Evolutionary conservation across 2,329 filamentous ascomycete species (phyloP), one percentile per base, ranked within the genome.

Genomic region (Trichoderma brevicompactum): DNA sequence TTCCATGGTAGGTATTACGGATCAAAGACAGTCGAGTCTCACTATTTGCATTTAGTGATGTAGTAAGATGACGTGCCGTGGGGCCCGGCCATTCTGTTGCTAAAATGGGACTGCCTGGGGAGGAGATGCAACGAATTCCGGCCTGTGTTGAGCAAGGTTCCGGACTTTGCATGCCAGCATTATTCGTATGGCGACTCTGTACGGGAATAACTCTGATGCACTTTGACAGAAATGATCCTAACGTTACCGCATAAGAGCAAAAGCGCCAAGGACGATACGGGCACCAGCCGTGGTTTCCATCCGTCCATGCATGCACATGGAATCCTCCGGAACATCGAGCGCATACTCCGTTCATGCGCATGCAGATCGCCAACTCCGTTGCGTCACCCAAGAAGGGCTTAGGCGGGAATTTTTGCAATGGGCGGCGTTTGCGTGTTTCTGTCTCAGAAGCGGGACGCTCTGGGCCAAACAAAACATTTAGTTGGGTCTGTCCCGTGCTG

Each of bases 61-160:
- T 28, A 43, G 52, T 49, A 19, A 55, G 40, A 50, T 59, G 46
- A 50, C 59, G 59, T 65, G 63, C 46, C 55, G 48, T 59, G 63
- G 46, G 46, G 38, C 63, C 15, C 40, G 55, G 17, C n/a, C 41
- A 34, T 28, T 5, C 36, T 17, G 28, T 17, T 55, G 23, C 28
- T 43, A 53, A 34, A 50, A 17, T 40, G 48, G 58, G 36, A 52
- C 23, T 41, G 13, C 23, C 23, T 28, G 23, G 8, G 28, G 17
- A 23, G 34, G 17, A 23, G 23, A 23, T 34, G 15, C 5, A 54
- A 40, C n/a, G 44, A 60, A 60, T 28, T 38, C 56, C 56, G 56
- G 10, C 23, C 23, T 28, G 23, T 28, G 23, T 28, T 28, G 23
- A 28, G 23, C 5, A 28, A 28, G 23, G 23, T 28, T 3, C 23